Evolutionary conservation across 2,329 filamentous ascomycete genomes (phyloP).

Genomic region (Aureobasidium sp.): DNA sequence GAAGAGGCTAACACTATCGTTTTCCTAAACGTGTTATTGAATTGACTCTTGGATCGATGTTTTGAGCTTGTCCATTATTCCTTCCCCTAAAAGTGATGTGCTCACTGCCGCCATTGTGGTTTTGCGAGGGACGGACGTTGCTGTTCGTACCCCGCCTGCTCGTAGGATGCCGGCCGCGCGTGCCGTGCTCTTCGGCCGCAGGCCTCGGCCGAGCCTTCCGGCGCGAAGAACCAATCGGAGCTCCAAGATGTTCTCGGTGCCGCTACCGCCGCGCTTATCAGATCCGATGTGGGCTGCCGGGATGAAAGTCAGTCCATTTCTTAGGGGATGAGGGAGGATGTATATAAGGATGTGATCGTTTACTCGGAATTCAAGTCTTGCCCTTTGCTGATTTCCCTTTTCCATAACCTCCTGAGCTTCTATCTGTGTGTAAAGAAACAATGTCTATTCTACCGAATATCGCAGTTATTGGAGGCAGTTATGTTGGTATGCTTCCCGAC

Average conservation of each 20-base stretch:
- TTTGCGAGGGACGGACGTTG: not conserved
- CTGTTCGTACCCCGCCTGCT: not conserved
- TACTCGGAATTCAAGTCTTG: not conserved
- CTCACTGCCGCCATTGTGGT: too few relatives aligned
- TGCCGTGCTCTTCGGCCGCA: too few relatives aligned
- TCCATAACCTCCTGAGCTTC: not conserved
- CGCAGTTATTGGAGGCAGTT: slow-evolving; percentile 3
- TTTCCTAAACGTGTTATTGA: too few relatives aligned
- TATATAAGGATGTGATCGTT: not conserved
- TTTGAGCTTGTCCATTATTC: too few relatives aligned
- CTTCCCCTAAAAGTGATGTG: too few relatives aligned
- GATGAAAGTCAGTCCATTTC: not conserved
- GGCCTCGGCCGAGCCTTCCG: not conserved
- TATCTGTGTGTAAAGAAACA: not conserved
- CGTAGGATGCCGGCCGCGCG: too few relatives aligned
- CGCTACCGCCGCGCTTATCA: not conserved
- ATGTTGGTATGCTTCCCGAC: not conserved
- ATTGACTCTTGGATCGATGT: too few relatives aligned
- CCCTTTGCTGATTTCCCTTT: too few relatives aligned
- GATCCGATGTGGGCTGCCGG: slow-evolving; percentile 1
- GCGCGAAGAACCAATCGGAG: not conserved
- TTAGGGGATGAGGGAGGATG: not conserved
- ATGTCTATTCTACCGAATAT: slow-evolving; percentile 1
- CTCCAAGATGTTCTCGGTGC: not conserved
- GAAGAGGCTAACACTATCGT: too few relatives aligned